Conservation (phyloP, 257 asterid genomes). For the Lycium ferocissimum region DNA sequence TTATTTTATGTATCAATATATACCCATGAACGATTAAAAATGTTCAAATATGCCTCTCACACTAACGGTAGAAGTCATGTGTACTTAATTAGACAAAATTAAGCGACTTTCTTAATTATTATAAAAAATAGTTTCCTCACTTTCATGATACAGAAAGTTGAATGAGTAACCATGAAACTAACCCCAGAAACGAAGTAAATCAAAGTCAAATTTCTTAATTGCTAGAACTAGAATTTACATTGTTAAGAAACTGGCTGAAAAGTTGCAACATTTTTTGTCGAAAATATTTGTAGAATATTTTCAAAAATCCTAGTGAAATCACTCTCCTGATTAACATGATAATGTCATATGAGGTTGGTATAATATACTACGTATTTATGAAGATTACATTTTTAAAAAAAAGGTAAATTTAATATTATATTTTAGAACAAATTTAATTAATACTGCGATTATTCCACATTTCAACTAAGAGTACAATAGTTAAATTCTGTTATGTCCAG, state of each 20-base stretch:
- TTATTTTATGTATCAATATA: background rate
- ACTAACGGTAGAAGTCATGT: background rate
- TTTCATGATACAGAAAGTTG: background rate
- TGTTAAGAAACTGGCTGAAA: background rate
- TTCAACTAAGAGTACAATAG: background rate
- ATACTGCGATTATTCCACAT: background rate
- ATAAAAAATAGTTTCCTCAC: too few species aligned
- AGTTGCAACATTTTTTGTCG: background rate
- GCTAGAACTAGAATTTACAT: background rate
- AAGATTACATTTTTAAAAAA: background rate
- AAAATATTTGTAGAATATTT: background rate
- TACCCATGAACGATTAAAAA: background rate
- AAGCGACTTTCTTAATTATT: background rate
- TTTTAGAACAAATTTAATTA: too few species aligned
- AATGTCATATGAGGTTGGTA: background rate
- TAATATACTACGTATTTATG: too few species aligned
- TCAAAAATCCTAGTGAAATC: background rate
- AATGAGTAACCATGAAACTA: background rate
- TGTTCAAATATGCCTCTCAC: background rate
- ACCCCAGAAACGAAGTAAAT: too few species aligned
- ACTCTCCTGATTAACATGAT: background rate
- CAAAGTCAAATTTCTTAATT: background rate
- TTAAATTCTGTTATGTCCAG: background rate
- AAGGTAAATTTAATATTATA: too few species aligned
- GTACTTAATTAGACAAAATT: background rate